Evolutionary conservation across 768 basidiomycete species (phyloP), one percentile per base, ranked within the genome.

Genomic region (Hygrocybe coccinea): DNA sequence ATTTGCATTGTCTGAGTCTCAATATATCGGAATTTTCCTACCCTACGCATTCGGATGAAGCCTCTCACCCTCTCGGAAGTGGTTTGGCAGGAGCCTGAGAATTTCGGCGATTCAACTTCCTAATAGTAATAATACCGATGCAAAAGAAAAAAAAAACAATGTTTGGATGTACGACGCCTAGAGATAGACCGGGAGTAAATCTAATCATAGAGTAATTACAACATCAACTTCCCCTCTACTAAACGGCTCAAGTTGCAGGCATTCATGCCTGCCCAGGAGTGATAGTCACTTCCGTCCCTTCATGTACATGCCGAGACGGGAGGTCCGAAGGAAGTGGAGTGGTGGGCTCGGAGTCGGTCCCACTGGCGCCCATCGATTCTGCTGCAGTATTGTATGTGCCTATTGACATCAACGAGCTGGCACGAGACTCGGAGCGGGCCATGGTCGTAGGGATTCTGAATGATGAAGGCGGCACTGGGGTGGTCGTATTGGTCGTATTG

Each of bases 311-410:
- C 29, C 17, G 39, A 35, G 44, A 5, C 22, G n/a, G 34, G 11
- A 22, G 11, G 2, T 46, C 44, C 12, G 15, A n/a, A 21, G 11
- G 36, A 15, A 17, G 49, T 1, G 49, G 22, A 3, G 52, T 50
- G 22, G 50, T 33, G 1, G 55, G 36, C 5, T 39, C 52, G 12
- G 50, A 38, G 17, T n/a, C 49, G 11, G 44, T 25, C n/a, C 39
- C 46, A 3, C 33, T 43, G 12, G 37, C 39, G 3, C 47, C n/a
- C 48, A 43, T 36, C 17, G 56, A 41, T 45, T 57, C 56, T 14
- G 33, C 22, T 11, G 59, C 59, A 3, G 59, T 60, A 6, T 46
- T 47, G 34, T 54, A 60, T 9, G 59, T 57, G 1, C 41, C 52
- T 15, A 12, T 33, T 6, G 52, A 55, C 11, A 48, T 24, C 44